Evolutionary conservation across 768 basidiomycete species (phyloP).

Genomic region (Pulveroboletus sp.): DNA sequence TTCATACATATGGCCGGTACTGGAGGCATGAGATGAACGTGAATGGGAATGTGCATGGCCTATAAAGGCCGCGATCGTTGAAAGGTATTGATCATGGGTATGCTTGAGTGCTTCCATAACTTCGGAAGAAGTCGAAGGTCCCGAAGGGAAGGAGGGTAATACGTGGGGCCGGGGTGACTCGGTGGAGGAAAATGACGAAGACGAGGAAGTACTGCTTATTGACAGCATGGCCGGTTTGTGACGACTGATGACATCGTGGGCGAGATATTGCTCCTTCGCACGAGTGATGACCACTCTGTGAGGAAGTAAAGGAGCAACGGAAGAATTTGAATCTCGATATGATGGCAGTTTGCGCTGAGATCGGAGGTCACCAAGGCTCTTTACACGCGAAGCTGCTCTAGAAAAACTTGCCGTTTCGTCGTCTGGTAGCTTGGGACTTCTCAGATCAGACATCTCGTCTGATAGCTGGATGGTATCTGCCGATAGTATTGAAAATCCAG

Average conservation of each 20-base stretch:
- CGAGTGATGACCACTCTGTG: constrained; percentile 26
- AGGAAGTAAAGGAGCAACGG: constrained; percentile 35
- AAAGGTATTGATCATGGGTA: constrained; percentile 88
- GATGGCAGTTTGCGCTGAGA: constrained; percentile 27
- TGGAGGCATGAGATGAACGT: constrained; percentile 85
- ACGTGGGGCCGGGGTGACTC: constrained; percentile 47
- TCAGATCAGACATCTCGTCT: constrained; percentile 27
- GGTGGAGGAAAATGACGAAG: constrained; percentile 66
- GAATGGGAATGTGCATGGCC: constrained; percentile 95
- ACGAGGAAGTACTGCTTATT: constrained; percentile 69
- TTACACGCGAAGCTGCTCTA: constrained; percentile 41
- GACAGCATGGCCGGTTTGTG: constrained; percentile 51
- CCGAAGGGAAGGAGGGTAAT: constrained; percentile 62
- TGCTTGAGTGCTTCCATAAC: constrained; percentile 74
- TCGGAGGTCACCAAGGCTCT: constrained; percentile 54
- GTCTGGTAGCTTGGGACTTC: constrained; percentile 28
- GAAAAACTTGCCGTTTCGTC: constrained; percentile 19
- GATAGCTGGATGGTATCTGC: constrained; percentile 7
- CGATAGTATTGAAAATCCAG: constrained; percentile 11
- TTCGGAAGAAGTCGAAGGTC: constrained; percentile 65
- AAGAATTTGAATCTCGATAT: constrained; percentile 38
- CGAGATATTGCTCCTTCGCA: constrained; percentile 38
- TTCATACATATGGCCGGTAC: constrained; percentile 91
- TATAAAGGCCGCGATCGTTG: constrained; percentile 95
- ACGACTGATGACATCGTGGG: constrained; percentile 35